A percentile compares a stretch with the other conserved stretches of the same genome.
Evolutionary conservation across 2,329 filamentous ascomycete species (phyloP).

Genomic region (Apiospora hydei): DNA sequence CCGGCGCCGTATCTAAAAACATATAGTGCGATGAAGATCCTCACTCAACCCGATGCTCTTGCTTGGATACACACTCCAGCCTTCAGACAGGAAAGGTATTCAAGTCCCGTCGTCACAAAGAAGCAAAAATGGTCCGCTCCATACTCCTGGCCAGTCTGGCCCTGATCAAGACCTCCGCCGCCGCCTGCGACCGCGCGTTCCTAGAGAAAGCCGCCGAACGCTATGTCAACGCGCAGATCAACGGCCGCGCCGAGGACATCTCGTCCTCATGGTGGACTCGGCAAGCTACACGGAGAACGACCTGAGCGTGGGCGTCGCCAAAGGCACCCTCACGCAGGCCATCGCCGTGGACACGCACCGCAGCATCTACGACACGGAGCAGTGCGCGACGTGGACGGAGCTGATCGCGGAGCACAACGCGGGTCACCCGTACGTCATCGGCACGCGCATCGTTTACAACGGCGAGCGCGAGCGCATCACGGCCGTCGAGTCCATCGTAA

Average conservation of each 20-base stretch:
- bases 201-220: conserved; percentile 35
- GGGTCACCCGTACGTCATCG: conserved; percentile 43
- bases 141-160: conserved; percentile 5
- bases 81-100: neutral
- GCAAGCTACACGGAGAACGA: conserved; percentile 45
- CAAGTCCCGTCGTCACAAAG: neutral
- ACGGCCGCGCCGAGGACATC: conserved; percentile 31
- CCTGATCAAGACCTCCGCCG: conserved; percentile 24
- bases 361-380: conserved; percentile 42
- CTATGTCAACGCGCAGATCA: conserved; percentile 37
- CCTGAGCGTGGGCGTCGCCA: conserved; percentile 32
- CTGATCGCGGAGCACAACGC: conserved; percentile 43
- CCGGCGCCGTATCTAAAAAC: neutral
- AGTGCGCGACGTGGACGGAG: conserved; percentile 50
- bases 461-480: conserved; percentile 34
- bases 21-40: neutral
- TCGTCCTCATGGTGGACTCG: conserved; percentile 30
- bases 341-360: conserved; percentile 44
- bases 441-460: conserved; percentile 41
- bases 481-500: conserved; percentile 41
- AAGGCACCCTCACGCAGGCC: conserved; percentile 39
- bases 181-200: conserved; percentile 32
- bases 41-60: neutral
- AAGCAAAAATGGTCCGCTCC: neutral
- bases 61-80: neutral